A percentile compares a stretch with the other conserved stretches of the same genome.
These are phyloP conservation scores for Pythium aquatile DNA, from an alignment of 352 stramenopile genomes.

Conservation along the genomic window DNA sequence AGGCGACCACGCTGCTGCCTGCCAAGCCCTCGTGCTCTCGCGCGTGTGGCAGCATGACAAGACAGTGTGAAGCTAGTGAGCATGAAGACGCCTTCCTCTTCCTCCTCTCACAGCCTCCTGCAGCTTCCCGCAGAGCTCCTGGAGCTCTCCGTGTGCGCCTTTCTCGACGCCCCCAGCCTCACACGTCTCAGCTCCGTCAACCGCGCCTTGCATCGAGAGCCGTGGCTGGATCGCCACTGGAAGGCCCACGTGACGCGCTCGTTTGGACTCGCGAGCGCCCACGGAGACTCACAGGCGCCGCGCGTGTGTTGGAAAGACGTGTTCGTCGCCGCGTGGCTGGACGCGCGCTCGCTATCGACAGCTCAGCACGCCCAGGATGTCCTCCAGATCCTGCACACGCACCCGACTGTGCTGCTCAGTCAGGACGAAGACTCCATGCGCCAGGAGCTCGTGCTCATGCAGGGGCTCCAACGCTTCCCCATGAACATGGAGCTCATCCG, in stretches of 20 bases:
- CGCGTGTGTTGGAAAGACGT: constrained; percentile 41
- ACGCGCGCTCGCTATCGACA: constrained; percentile 29
- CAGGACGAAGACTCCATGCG: constrained; percentile 38
- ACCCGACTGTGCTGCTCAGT: constrained; percentile 32
- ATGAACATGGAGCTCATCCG: constrained; percentile 41
- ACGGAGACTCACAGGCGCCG: not conserved
- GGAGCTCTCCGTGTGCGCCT: constrained; percentile 43
- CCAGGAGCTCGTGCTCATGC: constrained; percentile 64
- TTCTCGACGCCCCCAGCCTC: constrained; percentile 41
- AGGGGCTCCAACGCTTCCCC: constrained; percentile 49
- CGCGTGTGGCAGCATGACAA: too few relatives aligned
- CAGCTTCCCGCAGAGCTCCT: constrained; percentile 29
- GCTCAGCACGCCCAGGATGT: constrained; percentile 35
- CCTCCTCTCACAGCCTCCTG: not conserved
- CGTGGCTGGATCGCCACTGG: constrained; percentile 38
- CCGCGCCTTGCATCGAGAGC: constrained; percentile 34
- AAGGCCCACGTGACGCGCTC: constrained; percentile 31
- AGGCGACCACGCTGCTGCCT: not conserved
- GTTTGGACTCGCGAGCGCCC: not conserved
- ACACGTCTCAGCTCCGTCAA: constrained; percentile 36
- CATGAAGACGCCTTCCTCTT: constrained; percentile 9
- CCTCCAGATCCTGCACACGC: constrained; percentile 34
- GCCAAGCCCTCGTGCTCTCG: too few relatives aligned
- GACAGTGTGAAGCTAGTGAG: not conserved
- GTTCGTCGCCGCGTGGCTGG: constrained; percentile 41